Base-by-base conservation (phyloP, 129 eudicot genomes). In the Helianthus tuberosus region DNA sequence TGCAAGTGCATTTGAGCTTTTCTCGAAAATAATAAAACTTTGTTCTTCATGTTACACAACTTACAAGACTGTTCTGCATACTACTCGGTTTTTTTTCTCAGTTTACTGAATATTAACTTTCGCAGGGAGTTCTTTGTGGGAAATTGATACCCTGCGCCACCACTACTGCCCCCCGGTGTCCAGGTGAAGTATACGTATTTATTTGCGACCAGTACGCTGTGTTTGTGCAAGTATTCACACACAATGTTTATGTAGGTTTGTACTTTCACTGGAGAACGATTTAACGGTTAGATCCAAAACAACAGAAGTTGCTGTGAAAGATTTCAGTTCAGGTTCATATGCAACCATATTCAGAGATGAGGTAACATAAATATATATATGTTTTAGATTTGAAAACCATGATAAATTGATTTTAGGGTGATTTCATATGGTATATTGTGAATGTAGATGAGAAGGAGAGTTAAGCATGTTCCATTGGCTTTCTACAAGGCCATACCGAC, bases 51-150 rank as follows among this genome's bases (percentile, higher is more conserved):
- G 20, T 32, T 60, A 29, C n/a, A n/a, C 44, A 60, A 29, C 11
- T 32, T 60, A 29, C 44, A 60, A 29, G 35, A 55, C 14, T 55
- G 62, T 20, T 54, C 27, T 57, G 36, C 36, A 23, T 8, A n/a
- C 3, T 8, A 57, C 17, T 13, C 38, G 13, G 16, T n/a, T 29
- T 32, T 60, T n/a, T n/a, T n/a, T 6, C 13, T 13, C 0, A 32
- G 46, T 6, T 48, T 15, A 58, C 17, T 14, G 17, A 61, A 5
- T 4, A 0, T 6, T 39, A 17, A 16, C 29, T 61, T 23, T 80
- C 54, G n/a, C 89, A 94, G 98, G 87, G 78, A 90, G 97, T 80
- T 90, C 91, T 78, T 86, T 94, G 50, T 94, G 99, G 99, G 99
- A 94, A 68, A 83, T 94, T 44, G 97, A 91, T 65, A 88, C 91